Conservation (phyloP, 164 flowering plant genomes). For the Magnolia changhungtana region DNA sequence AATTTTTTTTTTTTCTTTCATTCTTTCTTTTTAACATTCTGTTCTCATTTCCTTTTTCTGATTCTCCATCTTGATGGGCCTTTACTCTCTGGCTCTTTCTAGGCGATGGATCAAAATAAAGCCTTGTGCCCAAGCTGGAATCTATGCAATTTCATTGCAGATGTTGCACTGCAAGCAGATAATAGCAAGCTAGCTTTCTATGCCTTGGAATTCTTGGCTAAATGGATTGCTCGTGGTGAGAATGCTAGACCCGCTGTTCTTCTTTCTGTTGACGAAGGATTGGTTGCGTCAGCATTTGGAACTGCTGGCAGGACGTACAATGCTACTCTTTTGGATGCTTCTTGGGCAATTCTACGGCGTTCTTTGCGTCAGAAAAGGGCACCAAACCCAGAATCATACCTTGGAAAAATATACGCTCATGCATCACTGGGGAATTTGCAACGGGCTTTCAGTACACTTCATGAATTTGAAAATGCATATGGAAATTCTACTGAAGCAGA, state of each 20-base stretch:
- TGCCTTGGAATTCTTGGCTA: slow-evolving; percentile 76
- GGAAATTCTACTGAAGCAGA: slow-evolving; percentile 39
- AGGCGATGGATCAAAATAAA: slow-evolving; percentile 88
- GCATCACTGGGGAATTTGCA: slow-evolving; percentile 71
- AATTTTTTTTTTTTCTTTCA: neutral
- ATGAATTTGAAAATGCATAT: slow-evolving; percentile 67
- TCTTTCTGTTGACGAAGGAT: slow-evolving; percentile 79
- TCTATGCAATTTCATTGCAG: slow-evolving; percentile 57
- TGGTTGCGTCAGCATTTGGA: slow-evolving; percentile 62
- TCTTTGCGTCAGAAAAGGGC: slow-evolving; percentile 70
- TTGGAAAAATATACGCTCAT: slow-evolving; percentile 71
- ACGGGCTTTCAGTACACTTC: slow-evolving; percentile 67
- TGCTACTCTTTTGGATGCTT: slow-evolving; percentile 67
- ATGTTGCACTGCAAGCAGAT: slow-evolving; percentile 66
- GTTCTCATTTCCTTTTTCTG: slow-evolving; percentile 3
- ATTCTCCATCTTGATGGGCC: neutral
- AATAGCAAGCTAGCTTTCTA: slow-evolving; percentile 70
- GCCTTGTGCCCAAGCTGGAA: slow-evolving; percentile 75
- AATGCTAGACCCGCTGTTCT: slow-evolving; percentile 50
- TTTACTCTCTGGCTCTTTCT: slow-evolving; percentile 11
- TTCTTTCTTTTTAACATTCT: neutral
- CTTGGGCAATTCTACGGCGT: slow-evolving; percentile 75
- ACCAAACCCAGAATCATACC: slow-evolving; percentile 70
- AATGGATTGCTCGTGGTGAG: slow-evolving; percentile 75
- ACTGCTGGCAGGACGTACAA: slow-evolving; percentile 74